Evolutionary conservation across 352 stramenopile genomes (phyloP), one percentile per base, ranked within the genome.

Genomic region (Globisporangium carolinianum): DNA sequence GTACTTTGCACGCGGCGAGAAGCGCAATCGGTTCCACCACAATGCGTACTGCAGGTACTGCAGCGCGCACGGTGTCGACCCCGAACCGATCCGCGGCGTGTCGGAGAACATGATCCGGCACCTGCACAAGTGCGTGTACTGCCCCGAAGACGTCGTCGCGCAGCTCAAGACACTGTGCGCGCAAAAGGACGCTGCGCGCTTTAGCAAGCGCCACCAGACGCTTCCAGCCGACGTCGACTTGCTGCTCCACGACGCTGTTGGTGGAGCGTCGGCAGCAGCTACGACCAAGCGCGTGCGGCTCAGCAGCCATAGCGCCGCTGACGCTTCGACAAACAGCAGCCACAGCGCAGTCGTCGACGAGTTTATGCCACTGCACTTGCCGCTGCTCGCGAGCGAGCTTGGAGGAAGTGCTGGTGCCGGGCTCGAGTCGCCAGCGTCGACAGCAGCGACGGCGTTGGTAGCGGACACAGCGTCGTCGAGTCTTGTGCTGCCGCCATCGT

Each of bases 31-130:
- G 43, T 94, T 91, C 65, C 83, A 91, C 61, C 73, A 91, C 61
- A 79, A 90, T 48, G 83, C 83, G 11, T 91, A 79, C 66, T 94
- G 81, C 59, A 67, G 68, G 49, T 85, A 87, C 46, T 94, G 81
- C 58, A 60, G 71, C 7, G 77, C 79, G 11, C 74, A 89, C 46
- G 79, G 79, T 41, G 69, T 62, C 5, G 65, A 81, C 39, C 63
- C 79, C 7, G 51, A 70, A 47, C 66, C 72, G 4, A 62, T 91
- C 5, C 73, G 81, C 18, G 81, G 83, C 41, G 83, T 91, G 37
- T 91, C 79, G 38, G 79, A 76, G 18, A 89, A 94, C 50, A 94
- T 91, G 83, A 91, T 94, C 53, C 74, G 79, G 14, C 83, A 94
- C 57, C 59, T 91, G 60, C 77, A 94, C 51, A 86, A 89, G 48